Conservation (phyloP, 306 rosid species). For the Cyamopsis tetragonoloba region DNA sequence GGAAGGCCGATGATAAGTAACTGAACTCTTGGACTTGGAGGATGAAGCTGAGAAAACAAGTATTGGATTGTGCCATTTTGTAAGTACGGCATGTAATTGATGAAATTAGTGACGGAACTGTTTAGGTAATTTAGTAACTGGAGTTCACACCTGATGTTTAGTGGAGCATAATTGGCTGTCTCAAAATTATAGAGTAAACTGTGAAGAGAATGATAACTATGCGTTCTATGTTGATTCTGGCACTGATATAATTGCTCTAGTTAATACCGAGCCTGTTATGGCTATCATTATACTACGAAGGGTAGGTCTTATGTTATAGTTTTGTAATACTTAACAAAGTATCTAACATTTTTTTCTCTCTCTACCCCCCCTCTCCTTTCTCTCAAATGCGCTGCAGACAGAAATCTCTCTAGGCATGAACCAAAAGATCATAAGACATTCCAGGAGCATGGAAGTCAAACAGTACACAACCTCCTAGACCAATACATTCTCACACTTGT, state of each 20-base stretch:
- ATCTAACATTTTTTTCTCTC: background rate
- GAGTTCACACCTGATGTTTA: background rate
- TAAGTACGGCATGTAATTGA: background rate
- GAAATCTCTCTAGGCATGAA: constrained; percentile 27
- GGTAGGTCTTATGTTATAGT: background rate
- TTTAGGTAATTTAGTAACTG: background rate
- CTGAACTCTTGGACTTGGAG: constrained; percentile 12
- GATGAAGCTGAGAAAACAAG: background rate
- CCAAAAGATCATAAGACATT: constrained; percentile 33
- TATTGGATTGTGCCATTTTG: constrained; percentile 7
- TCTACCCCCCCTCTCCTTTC: background rate
- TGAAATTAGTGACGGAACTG: constrained; percentile 1
- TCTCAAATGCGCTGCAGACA: constrained; percentile 37
- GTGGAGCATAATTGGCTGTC: background rate
- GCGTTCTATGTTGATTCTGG: constrained; percentile 11
- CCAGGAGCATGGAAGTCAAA: constrained; percentile 37
- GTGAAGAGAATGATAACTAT: background rate
- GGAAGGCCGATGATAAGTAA: constrained; percentile 3
- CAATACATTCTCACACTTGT: constrained; percentile 51
- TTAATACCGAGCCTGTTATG: background rate
- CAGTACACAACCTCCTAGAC: constrained; percentile 48
- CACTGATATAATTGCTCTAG: constrained; percentile 3
- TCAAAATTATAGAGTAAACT: background rate
- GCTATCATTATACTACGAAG: background rate
- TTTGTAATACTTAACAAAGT: background rate